A percentile compares a stretch with the other conserved stretches of the same genome.
Conservation (phyloP, 108 stramenopile species). For the Nannochloropsis granulata region DNA sequence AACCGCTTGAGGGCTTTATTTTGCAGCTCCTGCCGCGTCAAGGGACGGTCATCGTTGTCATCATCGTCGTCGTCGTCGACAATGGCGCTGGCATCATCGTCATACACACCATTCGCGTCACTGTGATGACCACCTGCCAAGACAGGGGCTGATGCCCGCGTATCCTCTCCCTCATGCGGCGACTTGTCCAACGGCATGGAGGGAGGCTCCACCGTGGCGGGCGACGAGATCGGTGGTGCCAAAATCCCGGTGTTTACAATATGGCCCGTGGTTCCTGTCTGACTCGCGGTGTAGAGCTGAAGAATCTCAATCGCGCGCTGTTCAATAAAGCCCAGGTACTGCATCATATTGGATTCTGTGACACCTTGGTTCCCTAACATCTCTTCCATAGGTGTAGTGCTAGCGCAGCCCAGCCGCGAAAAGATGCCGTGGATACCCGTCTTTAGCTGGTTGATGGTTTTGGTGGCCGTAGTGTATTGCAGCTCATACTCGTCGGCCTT, state of each 20-base stretch:
- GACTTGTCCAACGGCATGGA: neutral
- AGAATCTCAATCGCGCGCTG: constrained; percentile 45
- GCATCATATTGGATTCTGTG: constrained; percentile 50
- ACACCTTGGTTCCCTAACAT: constrained; percentile 53
- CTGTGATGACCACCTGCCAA: neutral
- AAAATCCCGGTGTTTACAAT: neutral
- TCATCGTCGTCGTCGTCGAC: constrained; percentile 33
- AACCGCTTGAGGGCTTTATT: constrained; percentile 32
- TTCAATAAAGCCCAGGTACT: constrained; percentile 50
- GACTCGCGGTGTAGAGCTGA: constrained; percentile 39
- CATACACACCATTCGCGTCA: constrained; percentile 3
- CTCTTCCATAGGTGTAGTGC: constrained; percentile 35
- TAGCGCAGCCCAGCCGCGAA: constrained; percentile 32
- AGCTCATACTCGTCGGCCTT: constrained; percentile 41
- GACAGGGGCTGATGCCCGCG: neutral
- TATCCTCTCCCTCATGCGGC: neutral
- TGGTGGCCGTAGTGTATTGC: constrained; percentile 21
- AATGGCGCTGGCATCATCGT: constrained; percentile 30
- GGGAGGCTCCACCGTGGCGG: neutral
- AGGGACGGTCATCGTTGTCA: constrained; percentile 43
- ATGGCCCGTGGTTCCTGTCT: neutral
- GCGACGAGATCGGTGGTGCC: neutral
- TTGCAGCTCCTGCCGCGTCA: constrained; percentile 42
- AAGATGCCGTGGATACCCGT: constrained; percentile 44
- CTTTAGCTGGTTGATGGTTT: constrained; percentile 42